Evolutionary conservation across 2,329 filamentous ascomycete species (phyloP).

Genomic region (Phyllosticta citrichinensis): DNA sequence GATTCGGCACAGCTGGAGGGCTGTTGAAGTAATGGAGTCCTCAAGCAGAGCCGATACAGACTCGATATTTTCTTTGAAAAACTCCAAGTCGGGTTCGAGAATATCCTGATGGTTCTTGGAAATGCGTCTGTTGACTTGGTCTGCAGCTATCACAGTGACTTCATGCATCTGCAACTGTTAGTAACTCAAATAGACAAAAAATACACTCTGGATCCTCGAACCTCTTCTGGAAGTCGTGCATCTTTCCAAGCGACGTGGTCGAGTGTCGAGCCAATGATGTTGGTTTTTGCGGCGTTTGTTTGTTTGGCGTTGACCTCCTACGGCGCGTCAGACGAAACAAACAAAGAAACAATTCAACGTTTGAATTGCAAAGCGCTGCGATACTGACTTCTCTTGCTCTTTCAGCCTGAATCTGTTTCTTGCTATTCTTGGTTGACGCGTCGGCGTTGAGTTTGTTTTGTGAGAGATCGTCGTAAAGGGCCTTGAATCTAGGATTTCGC

Average conservation of each 20-base stretch:
- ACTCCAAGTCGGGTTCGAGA: constrained; percentile 28
- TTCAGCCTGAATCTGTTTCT: constrained; percentile 33
- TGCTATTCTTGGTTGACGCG: constrained; percentile 34
- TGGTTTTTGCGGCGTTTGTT: constrained; percentile 21
- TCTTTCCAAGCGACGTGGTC: constrained; percentile 23
- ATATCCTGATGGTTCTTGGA: constrained; percentile 27
- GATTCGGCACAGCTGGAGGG: constrained; percentile 24
- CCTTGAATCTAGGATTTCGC: constrained; percentile 35
- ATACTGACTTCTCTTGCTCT: constrained; percentile 29
- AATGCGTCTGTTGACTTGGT: constrained; percentile 29
- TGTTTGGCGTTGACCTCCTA: constrained; percentile 30
- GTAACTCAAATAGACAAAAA: not conserved
- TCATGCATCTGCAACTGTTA: constrained; percentile 19
- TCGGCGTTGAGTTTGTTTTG: constrained; percentile 33
- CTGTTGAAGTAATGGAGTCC: constrained; percentile 20
- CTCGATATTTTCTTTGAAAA: constrained; percentile 30
- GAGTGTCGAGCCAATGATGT: constrained; percentile 27
- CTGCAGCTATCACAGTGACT: constrained; percentile 32
- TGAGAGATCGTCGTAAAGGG: constrained; percentile 35
- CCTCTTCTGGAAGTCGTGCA: constrained; percentile 31
- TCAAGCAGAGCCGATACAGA: constrained; percentile 26
- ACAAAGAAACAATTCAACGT: not conserved
- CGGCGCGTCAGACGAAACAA: not conserved
- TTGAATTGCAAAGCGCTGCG: not conserved
- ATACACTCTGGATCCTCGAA: constrained; percentile 2